Evolutionary conservation across 176 grass and related monocot genomes (phyloP).

Genomic region (Oropetium thomaeum): DNA sequence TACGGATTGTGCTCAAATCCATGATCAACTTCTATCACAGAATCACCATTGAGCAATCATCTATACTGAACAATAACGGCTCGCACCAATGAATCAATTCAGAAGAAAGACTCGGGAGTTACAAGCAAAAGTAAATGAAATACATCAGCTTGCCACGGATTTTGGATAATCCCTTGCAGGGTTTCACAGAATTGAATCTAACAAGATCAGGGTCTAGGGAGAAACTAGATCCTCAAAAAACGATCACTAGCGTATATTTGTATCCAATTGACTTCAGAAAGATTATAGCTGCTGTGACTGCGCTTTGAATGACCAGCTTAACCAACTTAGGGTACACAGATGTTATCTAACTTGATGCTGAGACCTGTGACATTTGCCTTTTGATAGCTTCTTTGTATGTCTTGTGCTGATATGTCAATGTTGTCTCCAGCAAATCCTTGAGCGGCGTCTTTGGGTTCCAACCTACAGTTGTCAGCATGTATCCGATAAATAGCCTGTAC

Average conservation of each 20-base stretch:
- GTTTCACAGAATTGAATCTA: constrained; percentile 20
- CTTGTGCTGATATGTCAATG: constrained; percentile 87
- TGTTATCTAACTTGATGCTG: constrained; percentile 49
- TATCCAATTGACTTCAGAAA: constrained; percentile 31
- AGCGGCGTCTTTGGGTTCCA: constrained; percentile 92
- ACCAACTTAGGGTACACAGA: neutral
- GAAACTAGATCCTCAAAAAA: constrained; percentile 34
- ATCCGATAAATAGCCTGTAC: neutral
- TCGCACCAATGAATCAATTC: constrained; percentile 18
- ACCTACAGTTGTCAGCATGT: constrained; percentile 41
- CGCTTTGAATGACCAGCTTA: neutral
- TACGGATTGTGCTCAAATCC: neutral
- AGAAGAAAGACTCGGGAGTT: constrained; percentile 22
- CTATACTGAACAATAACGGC: constrained; percentile 22
- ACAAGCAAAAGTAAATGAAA: constrained; percentile 29
- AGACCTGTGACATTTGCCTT: constrained; percentile 62
- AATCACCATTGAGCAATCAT: neutral
- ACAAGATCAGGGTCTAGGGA: constrained; percentile 10
- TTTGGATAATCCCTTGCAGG: constrained; percentile 7
- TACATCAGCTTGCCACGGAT: constrained; percentile 32
- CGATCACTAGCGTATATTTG: constrained; percentile 13
- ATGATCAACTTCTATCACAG: neutral
- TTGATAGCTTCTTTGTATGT: constrained; percentile 94
- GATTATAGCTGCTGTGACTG: constrained; percentile 11
- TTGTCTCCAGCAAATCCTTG: constrained; percentile 86